Conservation (phyloP, 306 rosid genomes). For the Sicyos edulis region DNA sequence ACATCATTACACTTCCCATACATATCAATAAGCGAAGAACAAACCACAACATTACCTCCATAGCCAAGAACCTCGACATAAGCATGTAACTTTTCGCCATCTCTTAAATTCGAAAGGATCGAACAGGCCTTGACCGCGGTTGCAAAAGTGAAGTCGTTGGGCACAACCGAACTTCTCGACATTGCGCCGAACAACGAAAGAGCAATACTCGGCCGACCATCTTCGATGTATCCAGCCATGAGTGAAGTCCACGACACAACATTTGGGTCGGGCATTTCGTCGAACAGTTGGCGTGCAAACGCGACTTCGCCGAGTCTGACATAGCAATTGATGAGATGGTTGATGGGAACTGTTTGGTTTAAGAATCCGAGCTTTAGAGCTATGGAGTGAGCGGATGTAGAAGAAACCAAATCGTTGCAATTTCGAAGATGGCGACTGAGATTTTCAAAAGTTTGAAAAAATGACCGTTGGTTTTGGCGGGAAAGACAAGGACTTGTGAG, state of each 20-base stretch:
- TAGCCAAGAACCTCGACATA: constrained; percentile 43
- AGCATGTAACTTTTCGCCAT: constrained; percentile 51
- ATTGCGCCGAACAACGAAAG: constrained; percentile 42
- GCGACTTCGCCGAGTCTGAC: constrained; percentile 34
- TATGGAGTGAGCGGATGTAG: constrained; percentile 40
- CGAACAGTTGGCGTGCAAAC: constrained; percentile 51
- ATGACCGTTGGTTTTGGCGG: constrained; percentile 32
- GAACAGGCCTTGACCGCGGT: constrained; percentile 70
- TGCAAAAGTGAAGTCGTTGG: constrained; percentile 64
- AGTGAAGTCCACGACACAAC: constrained; percentile 81
- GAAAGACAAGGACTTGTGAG: constrained; percentile 24
- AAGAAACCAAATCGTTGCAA: constrained; percentile 36
- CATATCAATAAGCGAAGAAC: constrained; percentile 76
- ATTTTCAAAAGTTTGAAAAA: constrained; percentile 28
- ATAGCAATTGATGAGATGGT: constrained; percentile 56
- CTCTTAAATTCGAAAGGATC: constrained; percentile 36
- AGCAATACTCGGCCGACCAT: constrained; percentile 37
- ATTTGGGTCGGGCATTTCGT: constrained; percentile 50
- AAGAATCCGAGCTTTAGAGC: constrained; percentile 43
- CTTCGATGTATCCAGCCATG: constrained; percentile 49
- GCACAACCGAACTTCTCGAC: constrained; percentile 37
- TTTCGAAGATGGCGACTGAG: constrained; percentile 40
- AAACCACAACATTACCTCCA: constrained; percentile 41
- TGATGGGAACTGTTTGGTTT: constrained; percentile 40
- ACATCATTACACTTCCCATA: constrained; percentile 69